Percentiles rank a stretch among this genome's conserved stretches.
These are phyloP conservation scores for Lepidium didymum DNA, from an alignment of 345 rosid genomes.

Conservation along the genomic window DNA sequence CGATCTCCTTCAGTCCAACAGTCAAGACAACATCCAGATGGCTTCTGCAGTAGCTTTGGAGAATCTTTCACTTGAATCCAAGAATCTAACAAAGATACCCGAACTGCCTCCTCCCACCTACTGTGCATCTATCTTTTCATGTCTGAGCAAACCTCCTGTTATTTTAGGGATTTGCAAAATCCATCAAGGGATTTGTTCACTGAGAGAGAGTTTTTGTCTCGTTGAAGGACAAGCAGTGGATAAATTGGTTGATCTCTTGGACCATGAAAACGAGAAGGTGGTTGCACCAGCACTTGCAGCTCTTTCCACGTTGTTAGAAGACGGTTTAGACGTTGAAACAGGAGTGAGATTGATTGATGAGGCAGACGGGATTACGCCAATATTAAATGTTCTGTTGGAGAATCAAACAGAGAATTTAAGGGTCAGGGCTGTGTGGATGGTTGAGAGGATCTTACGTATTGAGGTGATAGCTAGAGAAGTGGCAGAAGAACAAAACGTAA, in stretches of 20 bases:
- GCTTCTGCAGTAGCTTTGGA: constrained; percentile 82
- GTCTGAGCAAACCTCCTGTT: constrained; percentile 57
- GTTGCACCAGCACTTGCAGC: constrained; percentile 91
- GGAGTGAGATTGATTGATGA: constrained; percentile 57
- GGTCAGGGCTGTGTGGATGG: constrained; percentile 79
- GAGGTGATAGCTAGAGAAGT: constrained; percentile 70
- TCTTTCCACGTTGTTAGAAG: constrained; percentile 75
- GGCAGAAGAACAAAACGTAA: constrained; percentile 65
- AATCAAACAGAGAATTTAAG: constrained; percentile 62
- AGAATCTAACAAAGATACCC: constrained; percentile 63
- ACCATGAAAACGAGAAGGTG: constrained; percentile 83
- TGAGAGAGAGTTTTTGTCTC: constrained; percentile 79
- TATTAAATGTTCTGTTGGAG: constrained; percentile 62
- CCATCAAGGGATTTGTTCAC: constrained; percentile 75
- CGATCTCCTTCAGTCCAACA: constrained; percentile 68
- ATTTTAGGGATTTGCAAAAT: constrained; percentile 66
- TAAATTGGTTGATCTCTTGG: constrained; percentile 79
- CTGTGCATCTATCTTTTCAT: constrained; percentile 61
- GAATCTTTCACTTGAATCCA: constrained; percentile 78
- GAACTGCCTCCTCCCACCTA: constrained; percentile 59
- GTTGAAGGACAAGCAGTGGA: constrained; percentile 79
- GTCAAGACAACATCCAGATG: constrained; percentile 69
- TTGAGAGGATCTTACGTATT: constrained; percentile 74
- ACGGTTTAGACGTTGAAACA: constrained; percentile 63
- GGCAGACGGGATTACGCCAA: constrained; percentile 63